Evolutionary conservation across 306 rosid genomes (phyloP).

Genomic region (Trifolium pratense): DNA sequence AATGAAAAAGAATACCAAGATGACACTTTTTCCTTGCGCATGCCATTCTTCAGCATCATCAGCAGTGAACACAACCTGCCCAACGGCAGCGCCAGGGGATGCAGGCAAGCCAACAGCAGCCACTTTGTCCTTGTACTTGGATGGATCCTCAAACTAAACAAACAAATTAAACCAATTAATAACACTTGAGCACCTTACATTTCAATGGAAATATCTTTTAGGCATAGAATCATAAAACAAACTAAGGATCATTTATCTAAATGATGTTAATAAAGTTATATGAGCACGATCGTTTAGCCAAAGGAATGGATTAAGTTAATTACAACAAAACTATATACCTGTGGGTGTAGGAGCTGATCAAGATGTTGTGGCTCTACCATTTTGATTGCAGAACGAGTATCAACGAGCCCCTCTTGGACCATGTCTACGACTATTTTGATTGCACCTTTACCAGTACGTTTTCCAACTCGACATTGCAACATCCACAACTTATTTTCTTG

Average conservation of each 20-base stretch:
- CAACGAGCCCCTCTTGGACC: slow-evolving; percentile 84
- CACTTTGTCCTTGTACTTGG: slow-evolving; percentile 79
- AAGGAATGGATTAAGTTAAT: not conserved
- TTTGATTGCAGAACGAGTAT: slow-evolving; percentile 69
- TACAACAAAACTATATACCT: slow-evolving; percentile 55
- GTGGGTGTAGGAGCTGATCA: slow-evolving; percentile 94
- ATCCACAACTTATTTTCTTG: slow-evolving; percentile 95
- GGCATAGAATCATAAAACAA: too few relatives aligned
- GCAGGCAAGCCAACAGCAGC: slow-evolving; percentile 90
- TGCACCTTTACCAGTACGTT: slow-evolving; percentile 92
- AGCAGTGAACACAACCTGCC: slow-evolving; percentile 82
- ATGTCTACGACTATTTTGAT: slow-evolving; percentile 89
- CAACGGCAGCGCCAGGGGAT: slow-evolving; percentile 98
- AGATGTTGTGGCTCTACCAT: slow-evolving; percentile 96
- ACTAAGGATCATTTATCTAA: too few relatives aligned
- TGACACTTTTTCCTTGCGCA: slow-evolving; percentile 88
- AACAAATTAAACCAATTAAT: slow-evolving; percentile 37
- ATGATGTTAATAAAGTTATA: too few relatives aligned
- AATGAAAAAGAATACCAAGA: slow-evolving; percentile 60
- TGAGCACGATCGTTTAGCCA: too few relatives aligned
- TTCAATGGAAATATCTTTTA: too few relatives aligned
- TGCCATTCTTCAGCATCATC: slow-evolving; percentile 93
- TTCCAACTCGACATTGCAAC: slow-evolving; percentile 94
- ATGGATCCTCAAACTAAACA: slow-evolving; percentile 85
- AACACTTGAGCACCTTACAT: slow-evolving; percentile 25